phyloP scores from a whole-genome alignment of 441 rosid species.

The Rhodomyrtus psidioides region DNA sequence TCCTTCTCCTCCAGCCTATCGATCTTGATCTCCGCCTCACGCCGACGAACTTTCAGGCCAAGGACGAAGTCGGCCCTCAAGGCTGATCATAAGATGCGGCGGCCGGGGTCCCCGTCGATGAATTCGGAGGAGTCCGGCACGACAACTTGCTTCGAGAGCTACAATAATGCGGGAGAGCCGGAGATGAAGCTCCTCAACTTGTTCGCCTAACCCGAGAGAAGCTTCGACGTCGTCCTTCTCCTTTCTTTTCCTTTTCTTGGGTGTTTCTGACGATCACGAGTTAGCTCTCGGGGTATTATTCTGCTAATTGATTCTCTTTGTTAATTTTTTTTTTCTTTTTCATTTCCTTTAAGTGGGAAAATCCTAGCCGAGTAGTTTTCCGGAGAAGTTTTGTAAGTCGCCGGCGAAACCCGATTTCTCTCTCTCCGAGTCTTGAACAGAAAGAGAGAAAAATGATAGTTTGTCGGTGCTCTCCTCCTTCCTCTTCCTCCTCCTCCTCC shows the following conservation, averaged over 20 bases:
- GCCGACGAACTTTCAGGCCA: conserved; percentile 13
- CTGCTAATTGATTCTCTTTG: conserved; percentile 2
- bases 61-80: conserved; percentile 8
- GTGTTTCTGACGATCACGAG: background rate
- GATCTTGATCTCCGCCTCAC: conserved; percentile 57
- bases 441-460: conserved; percentile 44
- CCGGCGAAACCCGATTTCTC: conserved; percentile 51
- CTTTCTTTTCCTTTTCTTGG: background rate
- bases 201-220: conserved; percentile 27
- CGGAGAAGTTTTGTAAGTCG: conserved; percentile 38
- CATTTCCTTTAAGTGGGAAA: background rate
- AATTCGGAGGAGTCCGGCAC: conserved; percentile 82
- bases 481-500: background rate
- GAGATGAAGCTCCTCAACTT: conserved; percentile 46
- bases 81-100: conserved; percentile 13
- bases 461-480: conserved; percentile 19
- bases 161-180: conserved; percentile 27
- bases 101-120: conserved; percentile 66
- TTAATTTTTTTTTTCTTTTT: background rate
- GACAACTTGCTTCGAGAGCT: conserved; percentile 57
- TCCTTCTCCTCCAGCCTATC: conserved; percentile 13
- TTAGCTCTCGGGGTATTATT: background rate
- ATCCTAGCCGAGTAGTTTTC: conserved; percentile 20
- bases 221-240: background rate
- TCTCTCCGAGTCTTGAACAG: background rate